Conservation (phyloP, 805 yeast genomes). For the Naumovozyma baii region DNA sequence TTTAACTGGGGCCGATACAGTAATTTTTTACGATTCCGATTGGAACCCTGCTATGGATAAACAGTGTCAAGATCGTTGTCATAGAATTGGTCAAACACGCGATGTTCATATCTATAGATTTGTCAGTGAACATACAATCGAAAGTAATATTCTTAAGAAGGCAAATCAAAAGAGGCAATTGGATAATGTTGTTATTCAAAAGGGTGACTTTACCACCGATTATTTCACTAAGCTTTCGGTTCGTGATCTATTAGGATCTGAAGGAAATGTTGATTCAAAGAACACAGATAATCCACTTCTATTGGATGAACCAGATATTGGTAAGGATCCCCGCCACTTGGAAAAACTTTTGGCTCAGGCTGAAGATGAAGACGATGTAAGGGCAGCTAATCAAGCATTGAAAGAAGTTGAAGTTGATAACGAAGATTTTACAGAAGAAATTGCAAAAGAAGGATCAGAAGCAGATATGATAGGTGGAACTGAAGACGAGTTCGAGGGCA, state of each 20-base stretch:
- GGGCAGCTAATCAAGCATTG: slow-evolving; percentile 85
- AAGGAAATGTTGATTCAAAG: slow-evolving; percentile 22
- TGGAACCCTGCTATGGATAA: slow-evolving; percentile 99
- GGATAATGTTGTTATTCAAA: slow-evolving; percentile 92
- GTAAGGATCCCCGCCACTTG: slow-evolving; percentile 34
- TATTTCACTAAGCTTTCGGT: slow-evolving; percentile 84
- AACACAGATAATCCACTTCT: slow-evolving; percentile 32
- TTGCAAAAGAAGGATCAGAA: slow-evolving; percentile 1
- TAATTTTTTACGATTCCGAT: slow-evolving; percentile 93
- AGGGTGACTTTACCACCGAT: slow-evolving; percentile 96
- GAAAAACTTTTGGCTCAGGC: slow-evolving; percentile 75
- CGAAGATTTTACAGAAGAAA: slow-evolving; percentile 65
- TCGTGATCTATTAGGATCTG: slow-evolving; percentile 65
- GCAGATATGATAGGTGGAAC: slow-evolving; percentile 11
- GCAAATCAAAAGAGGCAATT: slow-evolving; percentile 91
- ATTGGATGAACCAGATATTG: slow-evolving; percentile 25
- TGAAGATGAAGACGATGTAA: slow-evolving; percentile 85
- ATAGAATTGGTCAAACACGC: slow-evolving; percentile 95
- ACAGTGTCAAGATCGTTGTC: slow-evolving; percentile 98
- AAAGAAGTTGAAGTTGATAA: slow-evolving; percentile 69
- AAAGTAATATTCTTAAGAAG: slow-evolving; percentile 83
- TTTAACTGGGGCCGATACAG: slow-evolving; percentile 97
- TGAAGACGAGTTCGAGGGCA: slow-evolving; percentile 39
- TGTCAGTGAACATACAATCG: slow-evolving; percentile 93
- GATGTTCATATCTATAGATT: slow-evolving; percentile 96